Percentiles rank a stretch among this genome's conserved stretches.
phyloP scores from a whole-genome alignment of 768 basidiomycete genomes.

The Solioccasus polychromus region DNA sequence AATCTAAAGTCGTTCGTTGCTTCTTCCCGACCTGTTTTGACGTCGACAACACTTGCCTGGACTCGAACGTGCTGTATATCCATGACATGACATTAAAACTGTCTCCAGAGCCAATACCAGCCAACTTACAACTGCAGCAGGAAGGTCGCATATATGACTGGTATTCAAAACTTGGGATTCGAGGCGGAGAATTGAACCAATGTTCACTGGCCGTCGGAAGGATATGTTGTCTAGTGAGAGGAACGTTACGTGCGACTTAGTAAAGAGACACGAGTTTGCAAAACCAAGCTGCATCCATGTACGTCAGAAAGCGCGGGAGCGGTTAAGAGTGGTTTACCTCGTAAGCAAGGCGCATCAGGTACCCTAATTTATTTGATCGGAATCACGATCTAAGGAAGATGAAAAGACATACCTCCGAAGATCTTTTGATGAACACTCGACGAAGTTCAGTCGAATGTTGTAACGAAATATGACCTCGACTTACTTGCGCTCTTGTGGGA shows the following conservation, averaged over 20 bases:
- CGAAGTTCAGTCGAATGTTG: not conserved
- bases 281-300: conserved; percentile 56
- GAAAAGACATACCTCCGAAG: conserved; percentile 57
- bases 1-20: conserved; percentile 77
- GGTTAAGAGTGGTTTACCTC: conserved; percentile 43
- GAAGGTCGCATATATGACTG: conserved; percentile 23
- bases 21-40: conserved; percentile 59
- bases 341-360: conserved; percentile 66
- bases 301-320: not conserved
- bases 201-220: conserved; percentile 78
- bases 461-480: conserved; percentile 20
- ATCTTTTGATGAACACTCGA: conserved; percentile 75
- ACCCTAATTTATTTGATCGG: conserved; percentile 29
- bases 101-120: not conserved
- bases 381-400: not conserved
- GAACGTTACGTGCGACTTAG: conserved; percentile 63
- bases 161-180: conserved; percentile 68
- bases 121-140: conserved; percentile 59
- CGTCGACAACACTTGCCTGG: conserved; percentile 68
- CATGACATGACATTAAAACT: not conserved
- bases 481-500: conserved; percentile 82
- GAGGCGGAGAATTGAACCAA: conserved; percentile 76
- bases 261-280: conserved; percentile 68
- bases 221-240: conserved; percentile 77
- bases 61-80: conserved; percentile 62